Base-by-base conservation (phyloP, 2,329 filamentous ascomycete genomes). In the Taxawa tesnikishii region DNA sequence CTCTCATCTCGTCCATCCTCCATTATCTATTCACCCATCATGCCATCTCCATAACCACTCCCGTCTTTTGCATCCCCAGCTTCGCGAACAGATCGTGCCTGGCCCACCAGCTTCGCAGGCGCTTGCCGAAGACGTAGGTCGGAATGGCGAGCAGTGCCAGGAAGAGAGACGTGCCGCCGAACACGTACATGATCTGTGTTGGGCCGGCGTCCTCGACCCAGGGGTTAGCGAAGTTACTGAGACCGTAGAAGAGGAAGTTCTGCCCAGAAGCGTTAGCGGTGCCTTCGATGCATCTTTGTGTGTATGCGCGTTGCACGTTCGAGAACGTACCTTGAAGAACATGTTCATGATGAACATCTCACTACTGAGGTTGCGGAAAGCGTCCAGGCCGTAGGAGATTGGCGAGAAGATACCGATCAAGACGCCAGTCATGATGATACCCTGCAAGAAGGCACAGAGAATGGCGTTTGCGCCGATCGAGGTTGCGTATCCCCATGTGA, bases 271-370 rank as follows among this genome's bases (percentile, higher is more conserved):
- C 12, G 9, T 29, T 21, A 4, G 12, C 4, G 4, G 5, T 11
- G 25, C 23, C 13, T 3, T 15, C 11, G 25, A 4, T 15, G n/a
- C n/a, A n/a, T n/a, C n/a, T n/a, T n/a, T n/a, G n/a, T n/a, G n/a
- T n/a, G n/a, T n/a, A n/a, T n/a, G n/a, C n/a, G n/a, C n/a, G 15
- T 3, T 7, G 15, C 3, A 17, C 3, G 11, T 10, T 7, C n/a
- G n/a, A 12, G 5, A 12, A 29, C 41, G 18, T 26, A 42, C 37
- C 38, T n/a, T n/a, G n/a, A n/a, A n/a, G n/a, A n/a, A n/a, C n/a
- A 48, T 48, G 33, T 47, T 48, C 46, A 48, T 48, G 30, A 50
- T 38, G 31, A 48, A 50, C 17, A 50, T 47, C 31, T 50, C 44
- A 18, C 39, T 47, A 26, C 40, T 45, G 31, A 46, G 41, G 15